Evolutionary conservation across 148 eudicot species (phyloP), one percentile per base, ranked within the genome.

Genomic region (Beta vulgaris): DNA sequence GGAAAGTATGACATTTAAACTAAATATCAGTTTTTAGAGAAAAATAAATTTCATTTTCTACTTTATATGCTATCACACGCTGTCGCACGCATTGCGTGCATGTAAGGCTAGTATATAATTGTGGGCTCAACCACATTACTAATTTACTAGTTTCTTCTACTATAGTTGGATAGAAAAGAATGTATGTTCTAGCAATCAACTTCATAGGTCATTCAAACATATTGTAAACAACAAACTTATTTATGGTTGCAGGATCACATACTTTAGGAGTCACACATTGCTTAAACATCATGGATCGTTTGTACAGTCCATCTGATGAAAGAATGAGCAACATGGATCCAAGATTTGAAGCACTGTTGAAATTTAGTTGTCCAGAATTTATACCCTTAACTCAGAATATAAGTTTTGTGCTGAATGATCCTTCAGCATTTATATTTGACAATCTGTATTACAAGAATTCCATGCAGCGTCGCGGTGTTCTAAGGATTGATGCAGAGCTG

Each of bases 191-290:
- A 0, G 6, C 69, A 37, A 19, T 39, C 25, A 37, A 18, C 9
- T 36, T 64, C 23, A 0, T 64, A 9, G 6, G 19, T 34, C 3
- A 34, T 34, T 31, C 23, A 10, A 23, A 63, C 12, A 35, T 63
- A 63, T 35, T 18, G 26, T 23, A 65, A 64, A 64, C 72, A 8
- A 65, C 51, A 62, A n/a, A 54, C 5, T 40, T 75, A 62, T 74
- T 40, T 75, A 62, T 74, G 34, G 51, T 68, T 79, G 55, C 75
- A 80, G 83, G 83, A 67, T 59, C 79, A 25, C 83, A 80, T 53
- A 80, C 83, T 53, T 54, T 80, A 63, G 83, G 83, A 69, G 46
- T 80, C 55, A 80, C 79, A 55, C 83, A 80, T 64, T 80, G 83
- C 68, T 5, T 80, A 64, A 75, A 63, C 72, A 44, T 80, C 31